Evolutionary conservation across 2,329 filamentous ascomycete species (phyloP).

Genomic region (Pseudocercospora vitis): DNA sequence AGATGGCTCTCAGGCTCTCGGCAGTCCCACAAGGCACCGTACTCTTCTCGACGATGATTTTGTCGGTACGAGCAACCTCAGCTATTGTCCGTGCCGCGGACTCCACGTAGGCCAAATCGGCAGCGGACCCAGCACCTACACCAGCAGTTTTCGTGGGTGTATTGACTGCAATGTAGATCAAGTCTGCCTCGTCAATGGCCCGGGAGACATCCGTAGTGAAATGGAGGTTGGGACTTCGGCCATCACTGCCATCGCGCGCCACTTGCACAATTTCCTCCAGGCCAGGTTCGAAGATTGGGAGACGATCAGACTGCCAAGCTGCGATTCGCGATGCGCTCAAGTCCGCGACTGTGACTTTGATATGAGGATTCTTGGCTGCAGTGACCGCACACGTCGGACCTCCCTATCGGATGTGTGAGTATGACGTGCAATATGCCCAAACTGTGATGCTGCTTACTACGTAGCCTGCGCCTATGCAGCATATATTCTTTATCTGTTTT

Average conservation of each 20-base stretch:
- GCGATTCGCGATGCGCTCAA: constrained; percentile 63
- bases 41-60: constrained; percentile 77
- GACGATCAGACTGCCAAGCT: constrained; percentile 69
- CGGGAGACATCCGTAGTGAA: constrained; percentile 67
- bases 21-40: constrained; percentile 75
- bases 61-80: constrained; percentile 61
- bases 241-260: constrained; percentile 52
- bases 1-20: constrained; percentile 65
- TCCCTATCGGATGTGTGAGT: constrained; percentile 35
- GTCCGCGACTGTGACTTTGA: constrained; percentile 72
- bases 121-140: constrained; percentile 66
- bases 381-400: constrained; percentile 75
- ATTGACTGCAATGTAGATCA: constrained; percentile 74
- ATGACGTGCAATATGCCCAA: neutral
- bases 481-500: neutral
- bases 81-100: constrained; percentile 67
- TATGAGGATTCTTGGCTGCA: constrained; percentile 67
- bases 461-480: constrained; percentile 1
- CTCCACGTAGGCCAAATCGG: constrained; percentile 71
- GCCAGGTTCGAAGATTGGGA: constrained; percentile 76
- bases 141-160: constrained; percentile 74
- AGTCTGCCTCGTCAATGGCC: constrained; percentile 65
- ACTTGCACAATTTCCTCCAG: constrained; percentile 65
- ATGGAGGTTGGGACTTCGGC: constrained; percentile 66
- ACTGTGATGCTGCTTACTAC: neutral